Evolutionary conservation across 2,329 filamentous ascomycete species (phyloP).

Genomic region (Apiospora sp.): DNA sequence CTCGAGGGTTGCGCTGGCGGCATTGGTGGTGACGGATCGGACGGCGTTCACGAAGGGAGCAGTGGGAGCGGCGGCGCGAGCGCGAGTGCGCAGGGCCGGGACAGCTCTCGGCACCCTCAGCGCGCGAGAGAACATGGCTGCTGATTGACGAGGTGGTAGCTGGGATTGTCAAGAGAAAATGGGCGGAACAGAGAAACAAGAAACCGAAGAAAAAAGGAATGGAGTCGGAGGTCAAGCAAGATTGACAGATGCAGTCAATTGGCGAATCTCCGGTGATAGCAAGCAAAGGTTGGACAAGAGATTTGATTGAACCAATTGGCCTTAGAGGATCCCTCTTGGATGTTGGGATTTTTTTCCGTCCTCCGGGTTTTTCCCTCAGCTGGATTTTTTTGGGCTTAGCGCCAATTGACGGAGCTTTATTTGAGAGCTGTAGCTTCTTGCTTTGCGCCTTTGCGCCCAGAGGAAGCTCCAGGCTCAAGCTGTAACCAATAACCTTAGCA

Average conservation of each 20-base stretch:
- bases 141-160: constrained; percentile 24
- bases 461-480: not conserved
- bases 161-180: not conserved
- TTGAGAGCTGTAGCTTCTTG: not conserved
- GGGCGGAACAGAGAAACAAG: constrained; percentile 24
- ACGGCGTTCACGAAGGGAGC: constrained; percentile 58
- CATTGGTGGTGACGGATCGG: constrained; percentile 92
- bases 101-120: constrained; percentile 64
- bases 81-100: constrained; percentile 58
- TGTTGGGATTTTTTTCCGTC: constrained; percentile 24
- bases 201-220: constrained; percentile 9
- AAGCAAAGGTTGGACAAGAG: constrained; percentile 11
- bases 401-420: not conserved
- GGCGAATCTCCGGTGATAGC: constrained; percentile 22
- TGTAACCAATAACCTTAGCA: not conserved
- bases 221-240: constrained; percentile 10
- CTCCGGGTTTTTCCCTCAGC: constrained; percentile 22
- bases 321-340: not conserved
- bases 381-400: constrained; percentile 21
- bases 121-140: constrained; percentile 75
- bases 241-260: constrained; percentile 7
- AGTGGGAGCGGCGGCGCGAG: constrained; percentile 48
- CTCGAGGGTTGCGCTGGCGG: constrained; percentile 88
- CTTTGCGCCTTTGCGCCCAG: not conserved
- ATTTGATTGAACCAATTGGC: constrained; percentile 18